These are phyloP conservation scores for Balakata baccata DNA, from an alignment of 345 rosid species.

Conservation along the genomic window DNA sequence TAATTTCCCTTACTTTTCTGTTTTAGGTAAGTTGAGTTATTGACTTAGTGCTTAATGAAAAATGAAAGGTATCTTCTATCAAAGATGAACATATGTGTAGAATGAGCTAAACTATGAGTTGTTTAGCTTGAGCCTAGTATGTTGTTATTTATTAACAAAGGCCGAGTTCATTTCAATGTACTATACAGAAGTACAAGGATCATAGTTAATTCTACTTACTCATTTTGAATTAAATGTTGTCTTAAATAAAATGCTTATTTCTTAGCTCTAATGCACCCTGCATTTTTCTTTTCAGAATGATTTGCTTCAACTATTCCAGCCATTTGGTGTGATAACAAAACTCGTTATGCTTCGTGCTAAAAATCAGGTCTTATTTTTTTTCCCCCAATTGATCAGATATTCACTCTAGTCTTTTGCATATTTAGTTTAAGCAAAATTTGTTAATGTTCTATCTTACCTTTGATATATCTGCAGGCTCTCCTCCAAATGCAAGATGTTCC, in stretches of 20 bases:
- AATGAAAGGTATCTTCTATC: neutral
- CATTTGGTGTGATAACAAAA: slow-evolving; percentile 94
- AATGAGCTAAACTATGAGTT: neutral
- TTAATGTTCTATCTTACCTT: slow-evolving; percentile 10
- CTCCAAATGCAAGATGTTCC: slow-evolving; percentile 96
- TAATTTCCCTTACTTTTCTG: neutral
- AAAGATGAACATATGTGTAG: neutral
- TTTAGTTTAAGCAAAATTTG: slow-evolving; percentile 5
- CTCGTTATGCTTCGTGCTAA: slow-evolving; percentile 98
- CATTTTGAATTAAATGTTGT: neutral
- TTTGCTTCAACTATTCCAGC: slow-evolving; percentile 94
- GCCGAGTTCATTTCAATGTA: neutral
- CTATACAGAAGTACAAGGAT: neutral
- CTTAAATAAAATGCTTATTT: neutral
- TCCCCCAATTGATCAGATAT: neutral
- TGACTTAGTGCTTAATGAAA: neutral
- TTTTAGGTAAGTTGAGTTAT: neutral
- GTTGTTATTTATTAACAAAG: neutral
- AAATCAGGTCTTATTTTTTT: slow-evolving; percentile 65
- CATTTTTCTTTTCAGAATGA: slow-evolving; percentile 59
- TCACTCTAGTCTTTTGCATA: neutral
- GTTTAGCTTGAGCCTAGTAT: neutral
- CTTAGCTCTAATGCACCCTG: slow-evolving; percentile 8
- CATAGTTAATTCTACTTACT: neutral
- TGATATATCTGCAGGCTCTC: slow-evolving; percentile 62